These are phyloP conservation scores for Trichoderma reesei DNA, from an alignment of 495 filamentous ascomycete species.

Conservation along the genomic window DNA sequence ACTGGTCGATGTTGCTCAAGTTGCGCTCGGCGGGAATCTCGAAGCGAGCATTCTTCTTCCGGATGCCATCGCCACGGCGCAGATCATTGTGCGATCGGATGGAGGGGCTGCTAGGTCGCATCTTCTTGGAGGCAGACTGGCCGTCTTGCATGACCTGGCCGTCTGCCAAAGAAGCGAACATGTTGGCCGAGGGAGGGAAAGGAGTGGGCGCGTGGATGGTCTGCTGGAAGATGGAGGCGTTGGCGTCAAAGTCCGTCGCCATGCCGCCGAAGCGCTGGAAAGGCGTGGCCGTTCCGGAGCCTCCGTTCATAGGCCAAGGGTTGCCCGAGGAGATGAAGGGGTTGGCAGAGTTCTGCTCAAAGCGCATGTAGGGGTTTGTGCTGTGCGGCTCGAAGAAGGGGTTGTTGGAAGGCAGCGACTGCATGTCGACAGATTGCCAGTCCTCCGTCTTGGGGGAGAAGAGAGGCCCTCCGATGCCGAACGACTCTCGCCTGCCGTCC, in stretches of 20 bases:
- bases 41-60: slow-evolving; percentile 99
- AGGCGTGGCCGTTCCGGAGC: slow-evolving; percentile 40
- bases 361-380: slow-evolving; percentile 50
- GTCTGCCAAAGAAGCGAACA: slow-evolving; percentile 38
- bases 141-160: slow-evolving; percentile 40
- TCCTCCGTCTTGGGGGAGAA: slow-evolving; percentile 67
- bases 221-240: slow-evolving; percentile 42
- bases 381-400: slow-evolving; percentile 50
- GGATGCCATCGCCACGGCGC: slow-evolving; percentile 78
- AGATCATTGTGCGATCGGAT: slow-evolving; percentile 75
- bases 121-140: slow-evolving; percentile 60
- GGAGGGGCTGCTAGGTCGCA: slow-evolving; percentile 56
- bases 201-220: slow-evolving; percentile 39
- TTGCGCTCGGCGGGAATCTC: slow-evolving; percentile 93
- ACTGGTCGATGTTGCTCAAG: slow-evolving; percentile 85
- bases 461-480: slow-evolving; percentile 51
- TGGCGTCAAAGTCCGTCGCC: slow-evolving; percentile 49
- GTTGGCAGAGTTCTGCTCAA: slow-evolving; percentile 40
- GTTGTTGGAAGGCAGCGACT: slow-evolving; percentile 46
- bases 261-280: slow-evolving; percentile 54
- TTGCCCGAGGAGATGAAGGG: slow-evolving; percentile 33
- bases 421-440: slow-evolving; percentile 56
- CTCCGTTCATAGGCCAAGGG: slow-evolving; percentile 53
- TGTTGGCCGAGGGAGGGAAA: slow-evolving; percentile 39
- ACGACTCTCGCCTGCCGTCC: slow-evolving; percentile 60